Evolutionary conservation across 2,329 filamentous ascomycete species (phyloP).

Genomic region (Xylariaceae sp.): DNA sequence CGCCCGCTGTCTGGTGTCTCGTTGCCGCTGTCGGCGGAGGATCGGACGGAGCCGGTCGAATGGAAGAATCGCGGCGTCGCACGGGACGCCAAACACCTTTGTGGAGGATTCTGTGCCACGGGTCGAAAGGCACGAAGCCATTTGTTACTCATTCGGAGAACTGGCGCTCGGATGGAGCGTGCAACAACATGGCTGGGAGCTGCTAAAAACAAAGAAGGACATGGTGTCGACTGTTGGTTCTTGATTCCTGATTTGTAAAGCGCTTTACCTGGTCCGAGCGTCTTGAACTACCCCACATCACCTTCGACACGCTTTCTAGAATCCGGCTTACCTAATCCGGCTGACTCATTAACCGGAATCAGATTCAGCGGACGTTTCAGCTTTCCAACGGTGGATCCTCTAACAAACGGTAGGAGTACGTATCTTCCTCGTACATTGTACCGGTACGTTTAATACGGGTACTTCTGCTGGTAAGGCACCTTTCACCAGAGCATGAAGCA

Average conservation of each 20-base stretch:
- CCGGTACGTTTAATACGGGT: too few species aligned
- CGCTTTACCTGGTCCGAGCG: conserved; percentile 13
- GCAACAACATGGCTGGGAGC: conserved; percentile 30
- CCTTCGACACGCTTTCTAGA: neutral
- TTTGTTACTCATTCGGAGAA: conserved; percentile 33
- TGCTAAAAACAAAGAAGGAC: conserved; percentile 1
- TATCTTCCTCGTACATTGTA: too few species aligned
- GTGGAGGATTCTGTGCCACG: conserved; percentile 25
- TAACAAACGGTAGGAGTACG: too few species aligned
- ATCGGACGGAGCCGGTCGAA: conserved; percentile 19
- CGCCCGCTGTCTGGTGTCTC: conserved; percentile 23
- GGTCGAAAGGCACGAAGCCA: conserved; percentile 32
- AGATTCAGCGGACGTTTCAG: too few species aligned
- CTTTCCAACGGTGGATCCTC: too few species aligned
- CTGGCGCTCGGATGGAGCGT: conserved; percentile 33
- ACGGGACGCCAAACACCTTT: conserved; percentile 14
- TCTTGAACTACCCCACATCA: conserved; percentile 2
- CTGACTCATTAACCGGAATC: too few species aligned
- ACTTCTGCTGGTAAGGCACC: too few species aligned
- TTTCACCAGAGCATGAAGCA: too few species aligned
- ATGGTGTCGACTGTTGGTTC: neutral
- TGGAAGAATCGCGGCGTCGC: conserved; percentile 25
- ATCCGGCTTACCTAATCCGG: neutral
- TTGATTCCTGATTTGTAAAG: neutral
- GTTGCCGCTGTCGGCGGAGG: conserved; percentile 21